These are phyloP conservation scores for Albugo laibachii DNA, from an alignment of 352 stramenopile species.

Conservation along the genomic window DNA sequence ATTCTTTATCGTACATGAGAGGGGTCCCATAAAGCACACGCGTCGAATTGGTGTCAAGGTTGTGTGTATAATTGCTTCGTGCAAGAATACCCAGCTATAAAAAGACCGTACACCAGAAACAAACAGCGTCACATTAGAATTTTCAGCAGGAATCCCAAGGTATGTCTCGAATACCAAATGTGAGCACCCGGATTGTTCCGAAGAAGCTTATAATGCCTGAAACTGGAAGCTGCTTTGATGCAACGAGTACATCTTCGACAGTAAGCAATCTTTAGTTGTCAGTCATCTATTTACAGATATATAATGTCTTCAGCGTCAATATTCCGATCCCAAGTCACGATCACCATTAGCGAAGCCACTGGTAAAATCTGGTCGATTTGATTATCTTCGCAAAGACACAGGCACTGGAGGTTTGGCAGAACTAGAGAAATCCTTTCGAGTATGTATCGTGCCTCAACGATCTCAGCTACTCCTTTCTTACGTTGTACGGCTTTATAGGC, in stretches of 20 bases:
- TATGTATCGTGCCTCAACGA: not conserved
- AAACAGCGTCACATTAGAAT: too few relatives aligned
- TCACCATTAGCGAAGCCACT: too few relatives aligned
- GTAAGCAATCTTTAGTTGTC: constrained; percentile 10
- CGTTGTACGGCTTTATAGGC: not conserved
- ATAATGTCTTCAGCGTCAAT: not conserved
- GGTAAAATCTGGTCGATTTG: too few relatives aligned
- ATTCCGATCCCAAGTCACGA: not conserved
- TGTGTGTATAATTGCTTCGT: too few relatives aligned
- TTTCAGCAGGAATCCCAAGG: too few relatives aligned
- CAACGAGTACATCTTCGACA: constrained; percentile 27
- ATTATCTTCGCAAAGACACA: constrained; percentile 83
- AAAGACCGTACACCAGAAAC: too few relatives aligned
- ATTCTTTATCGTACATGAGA: too few relatives aligned
- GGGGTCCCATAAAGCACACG: too few relatives aligned
- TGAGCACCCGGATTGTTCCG: constrained; percentile 64
- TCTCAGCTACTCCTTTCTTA: not conserved
- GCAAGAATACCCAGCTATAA: too few relatives aligned
- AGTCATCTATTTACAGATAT: not conserved
- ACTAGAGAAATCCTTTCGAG: constrained; percentile 18
- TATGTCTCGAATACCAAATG: constrained; percentile 40
- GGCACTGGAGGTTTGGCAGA: constrained; percentile 72
- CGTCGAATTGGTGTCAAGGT: too few relatives aligned
- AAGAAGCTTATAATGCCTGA: constrained; percentile 60
- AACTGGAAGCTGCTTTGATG: constrained; percentile 91